phyloP scores from a whole-genome alignment of 2,329 filamentous ascomycete genomes.

The Sporothrix brasiliensis region DNA sequence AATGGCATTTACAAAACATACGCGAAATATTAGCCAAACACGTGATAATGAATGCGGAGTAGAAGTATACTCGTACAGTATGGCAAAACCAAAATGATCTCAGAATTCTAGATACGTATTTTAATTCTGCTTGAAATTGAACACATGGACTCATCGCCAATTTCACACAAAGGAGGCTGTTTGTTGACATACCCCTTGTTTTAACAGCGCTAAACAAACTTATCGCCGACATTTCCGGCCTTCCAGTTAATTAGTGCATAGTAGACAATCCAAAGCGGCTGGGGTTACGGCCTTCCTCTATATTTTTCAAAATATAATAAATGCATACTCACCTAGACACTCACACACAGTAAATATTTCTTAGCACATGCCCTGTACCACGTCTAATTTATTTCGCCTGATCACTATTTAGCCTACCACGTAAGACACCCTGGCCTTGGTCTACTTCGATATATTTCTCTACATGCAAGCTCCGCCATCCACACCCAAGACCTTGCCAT shows the following conservation, averaged over 20 bases:
- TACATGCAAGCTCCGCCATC: constrained; percentile 38
- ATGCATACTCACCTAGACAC: too few species aligned
- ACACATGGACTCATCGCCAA: too few species aligned
- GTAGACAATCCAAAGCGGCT: too few species aligned
- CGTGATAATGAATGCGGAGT: too few species aligned
- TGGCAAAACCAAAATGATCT: not conserved
- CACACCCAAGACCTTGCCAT: constrained; percentile 46
- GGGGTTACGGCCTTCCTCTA: not conserved
- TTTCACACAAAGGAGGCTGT: not conserved
- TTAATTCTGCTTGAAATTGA: too few species aligned
- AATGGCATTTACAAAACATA: too few species aligned
- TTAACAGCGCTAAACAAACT: not conserved
- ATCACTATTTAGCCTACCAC: not conserved
- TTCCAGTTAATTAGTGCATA: too few species aligned
- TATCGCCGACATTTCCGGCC: not conserved
- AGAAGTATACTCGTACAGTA: not conserved
- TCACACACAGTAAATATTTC: too few species aligned
- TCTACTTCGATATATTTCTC: not conserved
- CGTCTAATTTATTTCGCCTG: not conserved
- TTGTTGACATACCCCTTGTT: constrained; percentile 5
- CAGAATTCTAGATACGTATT: too few species aligned
- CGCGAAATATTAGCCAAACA: too few species aligned
- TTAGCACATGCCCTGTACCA: too few species aligned
- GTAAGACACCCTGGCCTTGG: not conserved
- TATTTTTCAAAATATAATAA: too few species aligned